Base-by-base conservation (phyloP, 2,329 filamentous ascomycete species). In the Cryphonectria nitschkei region DNA sequence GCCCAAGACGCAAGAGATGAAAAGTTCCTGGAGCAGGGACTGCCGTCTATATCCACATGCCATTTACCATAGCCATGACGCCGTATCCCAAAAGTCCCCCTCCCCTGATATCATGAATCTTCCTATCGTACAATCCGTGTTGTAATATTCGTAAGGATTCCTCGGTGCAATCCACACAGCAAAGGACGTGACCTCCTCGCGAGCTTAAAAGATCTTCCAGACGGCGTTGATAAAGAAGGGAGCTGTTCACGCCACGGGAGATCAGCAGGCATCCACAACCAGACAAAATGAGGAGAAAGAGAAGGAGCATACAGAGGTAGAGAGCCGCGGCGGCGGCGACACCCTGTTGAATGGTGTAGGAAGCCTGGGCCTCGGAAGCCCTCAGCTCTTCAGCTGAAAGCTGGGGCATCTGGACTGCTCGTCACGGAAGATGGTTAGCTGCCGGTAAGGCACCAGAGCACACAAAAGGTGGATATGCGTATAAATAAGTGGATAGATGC, bases 301-400 rank as follows among this genome's bases (percentile, higher is more conserved):
- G 37, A 13, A 39, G 13, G 8, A 26, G n/a, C 46, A 8, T 34
- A 96, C 93, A 93, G 72, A 96, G 83, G 79, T 95, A 95, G 65
- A 96, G 86, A 65, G 92, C 81, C 54, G 90, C 84, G 74, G 90
- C 90, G 22, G 89, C 89, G 54, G 88, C 86, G 69, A 91, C 79
- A 73, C 91, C 91, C 76, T 85, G 86, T 83, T 92, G 89, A 75
- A 95, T 84, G 66, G 90, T 92, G 75, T 86, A 85, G 77, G 83
- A 84, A 66, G 93, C 92, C 79, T 91, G 87, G 72, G 85, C 84
- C 85, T 95, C 92, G 80, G 90, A 86, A 77, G 85, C 84, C 78
- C 86, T 86, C 79, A 95, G 87, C 86, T 95, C 92, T 80, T 91
- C 89, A 71, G 88, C 84, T 71, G 89, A 89, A 77, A 89, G 87